Evolutionary conservation across 1,284 basidiomycete genomes (phyloP).

Genomic region (Ceratobasidium sp.): DNA sequence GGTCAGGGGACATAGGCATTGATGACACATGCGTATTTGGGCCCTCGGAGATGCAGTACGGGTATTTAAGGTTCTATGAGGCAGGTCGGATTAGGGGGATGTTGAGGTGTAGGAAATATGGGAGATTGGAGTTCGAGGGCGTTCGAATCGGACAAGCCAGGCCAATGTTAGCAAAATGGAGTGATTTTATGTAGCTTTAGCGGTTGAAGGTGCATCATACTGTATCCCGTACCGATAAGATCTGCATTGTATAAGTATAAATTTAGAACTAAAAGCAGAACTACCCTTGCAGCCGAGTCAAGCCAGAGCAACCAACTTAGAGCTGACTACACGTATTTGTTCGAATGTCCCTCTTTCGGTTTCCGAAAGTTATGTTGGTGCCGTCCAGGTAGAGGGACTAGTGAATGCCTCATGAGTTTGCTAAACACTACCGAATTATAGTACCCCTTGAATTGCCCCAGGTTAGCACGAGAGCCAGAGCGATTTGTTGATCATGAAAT

Average conservation of each 20-base stretch:
- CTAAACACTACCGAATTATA: too few relatives aligned
- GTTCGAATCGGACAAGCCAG: background rate
- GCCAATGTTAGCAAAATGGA: conserved; percentile 13
- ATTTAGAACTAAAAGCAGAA: too few relatives aligned
- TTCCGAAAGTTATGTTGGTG: too few relatives aligned
- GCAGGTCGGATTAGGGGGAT: conserved; percentile 14
- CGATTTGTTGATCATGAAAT: too few relatives aligned
- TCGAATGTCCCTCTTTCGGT: too few relatives aligned
- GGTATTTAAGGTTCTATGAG: conserved; percentile 32
- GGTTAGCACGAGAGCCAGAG: too few relatives aligned
- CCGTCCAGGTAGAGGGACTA: too few relatives aligned
- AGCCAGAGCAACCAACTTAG: too few relatives aligned
- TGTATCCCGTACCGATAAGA: background rate
- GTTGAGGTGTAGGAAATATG: conserved; percentile 35
- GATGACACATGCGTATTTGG: conserved; percentile 17
- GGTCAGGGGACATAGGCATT: background rate
- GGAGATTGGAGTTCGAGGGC: conserved; percentile 33
- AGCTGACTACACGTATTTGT: too few relatives aligned
- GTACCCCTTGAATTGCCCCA: too few relatives aligned
- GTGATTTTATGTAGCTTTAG: conserved; percentile 5
- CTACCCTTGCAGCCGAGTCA: too few relatives aligned
- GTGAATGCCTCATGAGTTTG: too few relatives aligned
- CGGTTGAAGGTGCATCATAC: background rate
- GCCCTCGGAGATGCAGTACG: conserved; percentile 37
- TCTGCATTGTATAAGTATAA: conserved; percentile 3